Evolutionary conservation across 2,329 filamentous ascomycete species (phyloP), one percentile per base, ranked within the genome.

Genomic region (Macrophomina phaseolina): DNA sequence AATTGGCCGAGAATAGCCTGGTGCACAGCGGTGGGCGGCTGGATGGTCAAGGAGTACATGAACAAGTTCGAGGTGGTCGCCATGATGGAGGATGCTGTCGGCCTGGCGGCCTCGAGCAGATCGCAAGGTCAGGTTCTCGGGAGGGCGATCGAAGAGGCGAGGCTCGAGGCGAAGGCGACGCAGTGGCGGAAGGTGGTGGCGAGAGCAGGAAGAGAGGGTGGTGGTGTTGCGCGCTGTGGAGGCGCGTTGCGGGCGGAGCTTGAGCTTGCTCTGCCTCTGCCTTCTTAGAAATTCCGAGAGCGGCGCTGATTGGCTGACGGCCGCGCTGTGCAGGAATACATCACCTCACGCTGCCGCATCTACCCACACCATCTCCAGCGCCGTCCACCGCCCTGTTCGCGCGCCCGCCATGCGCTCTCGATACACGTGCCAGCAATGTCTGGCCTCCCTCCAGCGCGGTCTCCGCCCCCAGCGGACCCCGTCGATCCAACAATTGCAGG

Each of bases 1-100:
- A 98, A 98, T 82, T 98, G 94, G 73, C 95, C 96, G 68, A 97
- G 86, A 71, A 97, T 91, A 70, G 95, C 94, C 81, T 97, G 91
- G 61, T 91, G 93, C 75, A 97, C 89, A 68, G 93, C 91, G 71
- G 93, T 94, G 40, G 95, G 92, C 73, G 92, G 91, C 81, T 97
- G 93, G 76, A 99, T 90, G 73, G 95, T 98, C 83, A 99, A 86
- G 75, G 93, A 95, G 84, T 99, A 99, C 83, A 99, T 90, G 80
- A 97, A 97, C 93, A 97, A 97, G 79, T 94, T 94, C 71, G 94
- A 97, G 69, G 94, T 97, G 78, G 94, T 97, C 84, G 95, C 94
- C 95, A 98, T 98, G 78, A 68, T 84, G 81, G 78, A 77, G 74
- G 68, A 68, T 68, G 71, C 74, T 68, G 76, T 67, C 65, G 68